A percentile compares a stretch with the other conserved stretches of the same genome.
Conservation (phyloP, 176 grass and related monocot species). For the Zoysia pacifica region DNA sequence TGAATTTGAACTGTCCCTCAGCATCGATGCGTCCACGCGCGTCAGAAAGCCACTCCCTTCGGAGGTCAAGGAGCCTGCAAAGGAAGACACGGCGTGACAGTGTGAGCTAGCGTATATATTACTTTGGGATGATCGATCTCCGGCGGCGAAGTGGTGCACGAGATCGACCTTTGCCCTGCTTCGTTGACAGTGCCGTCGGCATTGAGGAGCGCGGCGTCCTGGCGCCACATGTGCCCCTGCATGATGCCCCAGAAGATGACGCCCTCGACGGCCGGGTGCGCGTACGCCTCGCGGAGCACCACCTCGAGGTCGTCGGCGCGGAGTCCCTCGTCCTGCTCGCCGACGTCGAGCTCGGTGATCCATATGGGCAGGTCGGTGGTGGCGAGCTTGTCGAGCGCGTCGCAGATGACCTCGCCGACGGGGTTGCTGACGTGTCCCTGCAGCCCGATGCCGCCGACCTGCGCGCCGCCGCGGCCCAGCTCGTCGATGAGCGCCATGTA, state of each 20-base stretch:
- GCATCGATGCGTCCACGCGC: no score
- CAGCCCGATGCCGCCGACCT: constrained; percentile 33
- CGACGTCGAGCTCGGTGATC: constrained; percentile 69
- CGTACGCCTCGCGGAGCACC: constrained; percentile 68
- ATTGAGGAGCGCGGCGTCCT: constrained; percentile 57
- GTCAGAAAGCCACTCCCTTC: no score
- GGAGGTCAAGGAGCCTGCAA: no score
- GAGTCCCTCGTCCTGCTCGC: background rate
- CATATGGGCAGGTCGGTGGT: constrained; percentile 60
- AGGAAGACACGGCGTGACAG: no score
- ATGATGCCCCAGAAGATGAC: constrained; percentile 22
- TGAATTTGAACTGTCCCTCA: no score
- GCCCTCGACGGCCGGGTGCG: constrained; percentile 70
- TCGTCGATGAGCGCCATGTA: no score
- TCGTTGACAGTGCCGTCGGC: constrained; percentile 65
- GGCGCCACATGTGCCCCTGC: constrained; percentile 61
- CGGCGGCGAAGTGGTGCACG: no score
- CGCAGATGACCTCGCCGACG: constrained; percentile 53
- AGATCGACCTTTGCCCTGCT: constrained; percentile 49
- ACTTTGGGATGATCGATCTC: no score
- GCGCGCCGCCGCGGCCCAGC: no score
- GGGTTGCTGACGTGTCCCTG: constrained; percentile 65
- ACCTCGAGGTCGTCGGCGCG: constrained; percentile 76
- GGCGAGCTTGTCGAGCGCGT: constrained; percentile 63
- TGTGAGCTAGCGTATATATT: no score